phyloP scores from a whole-genome alignment of 2,329 filamentous ascomycete species.

The Cladophialophora exuberans region DNA sequence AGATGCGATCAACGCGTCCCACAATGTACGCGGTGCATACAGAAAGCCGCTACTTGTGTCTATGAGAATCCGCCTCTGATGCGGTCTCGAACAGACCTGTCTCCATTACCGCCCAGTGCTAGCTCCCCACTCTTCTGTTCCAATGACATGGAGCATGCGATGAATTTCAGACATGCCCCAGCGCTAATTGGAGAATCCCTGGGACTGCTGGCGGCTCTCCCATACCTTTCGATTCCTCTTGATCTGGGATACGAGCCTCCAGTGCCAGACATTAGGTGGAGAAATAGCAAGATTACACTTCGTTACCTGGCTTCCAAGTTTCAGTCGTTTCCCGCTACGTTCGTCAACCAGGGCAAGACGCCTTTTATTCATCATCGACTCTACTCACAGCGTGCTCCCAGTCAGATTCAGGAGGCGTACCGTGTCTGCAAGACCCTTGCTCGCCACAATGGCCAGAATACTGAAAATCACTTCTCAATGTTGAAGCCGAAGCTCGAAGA shows the following conservation, averaged over 20 bases:
- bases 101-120: background rate
- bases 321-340: background rate
- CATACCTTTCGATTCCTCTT: background rate
- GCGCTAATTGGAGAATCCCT: too few relatives aligned
- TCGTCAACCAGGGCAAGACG: background rate
- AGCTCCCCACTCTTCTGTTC: too few relatives aligned
- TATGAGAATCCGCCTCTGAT: background rate
- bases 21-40: background rate
- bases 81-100: background rate
- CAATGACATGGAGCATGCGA: too few relatives aligned
- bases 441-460: background rate
- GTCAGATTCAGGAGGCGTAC: background rate
- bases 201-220: background rate
- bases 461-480: background rate
- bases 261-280: background rate
- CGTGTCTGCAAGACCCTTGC: background rate
- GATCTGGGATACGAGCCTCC: background rate
- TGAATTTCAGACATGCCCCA: too few relatives aligned
- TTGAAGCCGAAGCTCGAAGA: background rate
- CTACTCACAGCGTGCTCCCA: background rate
- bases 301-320: background rate
- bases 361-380: background rate
- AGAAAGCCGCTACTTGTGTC: background rate
- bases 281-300: background rate
- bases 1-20: background rate